Base-by-base conservation (phyloP, 2,329 filamentous ascomycete species). In the Camptophora hylomeconis region DNA sequence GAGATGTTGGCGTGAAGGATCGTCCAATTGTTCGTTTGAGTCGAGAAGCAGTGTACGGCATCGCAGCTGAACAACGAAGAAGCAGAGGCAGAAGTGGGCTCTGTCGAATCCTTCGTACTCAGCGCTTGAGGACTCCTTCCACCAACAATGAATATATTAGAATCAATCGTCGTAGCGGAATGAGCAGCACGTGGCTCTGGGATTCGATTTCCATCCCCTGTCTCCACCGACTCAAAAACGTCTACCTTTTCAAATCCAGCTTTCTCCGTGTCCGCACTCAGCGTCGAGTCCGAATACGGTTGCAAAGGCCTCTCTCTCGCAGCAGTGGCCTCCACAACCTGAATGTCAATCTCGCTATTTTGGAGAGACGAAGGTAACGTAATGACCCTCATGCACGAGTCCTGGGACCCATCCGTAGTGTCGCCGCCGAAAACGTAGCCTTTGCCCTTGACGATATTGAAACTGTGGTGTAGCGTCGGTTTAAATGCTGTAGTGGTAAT, bases 401-500 rank as follows among this genome's bases (percentile, higher is more conserved):
- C 24, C 8, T 20, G 28, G 7, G 17, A 5, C 9, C 23, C 27
- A 16, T 18, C 16, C 2, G 4, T 16, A 17, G 18, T 16, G 6
- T 35, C 21, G 10, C 37, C 37, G 7, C 37, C 37, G 15, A 37
- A 20, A 17, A 40, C 10, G 21, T 40, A 40, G 6, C 24, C 29
- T 20, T 35, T 37, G 9, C 32, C 36, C 20, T 31, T 37, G 21
- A 37, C 14, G n/a, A 35, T 24, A 18, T 32, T 33, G n/a, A 37
- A 14, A 10, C 31, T 20, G 16, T 37, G 34, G n/a, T n/a, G n/a
- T n/a, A n/a, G n/a, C n/a, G n/a, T n/a, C n/a, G n/a, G n/a, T n/a
- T n/a, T 7, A 6, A 6, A 12, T 10, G 28, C 15, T 2, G 28
- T 31, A 13, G 21, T 24, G n/a, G 21, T 12, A 9, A n/a, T 17